Evolutionary conservation across 2,329 filamentous ascomycete species (phyloP), one percentile per base, ranked within the genome.

Genomic region (Aureobasidium sp.): DNA sequence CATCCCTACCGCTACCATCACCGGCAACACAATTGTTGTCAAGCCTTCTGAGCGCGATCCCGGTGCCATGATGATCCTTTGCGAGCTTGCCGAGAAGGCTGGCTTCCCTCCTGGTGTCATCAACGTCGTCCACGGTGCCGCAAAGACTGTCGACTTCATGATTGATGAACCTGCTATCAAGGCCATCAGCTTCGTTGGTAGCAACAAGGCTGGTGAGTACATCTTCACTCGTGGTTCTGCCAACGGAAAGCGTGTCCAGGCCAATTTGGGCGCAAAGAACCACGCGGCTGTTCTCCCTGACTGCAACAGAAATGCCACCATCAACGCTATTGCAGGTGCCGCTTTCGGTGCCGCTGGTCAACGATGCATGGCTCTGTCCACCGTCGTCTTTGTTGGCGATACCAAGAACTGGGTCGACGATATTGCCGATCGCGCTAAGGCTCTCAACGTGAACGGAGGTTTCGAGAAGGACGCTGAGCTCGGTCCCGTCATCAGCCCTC

Each of bases 1-100:
- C 65, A 92, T 95, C 65, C 90, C 90, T 43, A 89, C 94, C 69
- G 90, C 90, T 51, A 90, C 89, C 47, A 84, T 92, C 32, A 91
- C 88, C 20, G 90, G 90, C 59, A 95, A 95, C 79, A 92, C 89
- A 15, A 80, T 92, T 63, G 84, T 95, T 68, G 80, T 95, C 69
- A 95, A 95, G 82, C 90, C 90, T 10, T 93, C 90, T 1, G 90
- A 95, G 79, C 85, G 90, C 63, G 90, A 93, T 70, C 90, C 90
- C 9, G 90, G 90, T 64, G 89, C 89, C 10, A 86, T 87, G 70
- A 92, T 94, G 87, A 93, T 94, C 71, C 81, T 94, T 36, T 89
- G 88, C 15, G 89, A 93, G 77, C 83, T 94, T 44, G 87, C 85
- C 55, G 81, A 87, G 72, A 86, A 92, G 79, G 90, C 90, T 57